Conservation (phyloP, 306 rosid genomes). For the Gleditsia sinensis region DNA sequence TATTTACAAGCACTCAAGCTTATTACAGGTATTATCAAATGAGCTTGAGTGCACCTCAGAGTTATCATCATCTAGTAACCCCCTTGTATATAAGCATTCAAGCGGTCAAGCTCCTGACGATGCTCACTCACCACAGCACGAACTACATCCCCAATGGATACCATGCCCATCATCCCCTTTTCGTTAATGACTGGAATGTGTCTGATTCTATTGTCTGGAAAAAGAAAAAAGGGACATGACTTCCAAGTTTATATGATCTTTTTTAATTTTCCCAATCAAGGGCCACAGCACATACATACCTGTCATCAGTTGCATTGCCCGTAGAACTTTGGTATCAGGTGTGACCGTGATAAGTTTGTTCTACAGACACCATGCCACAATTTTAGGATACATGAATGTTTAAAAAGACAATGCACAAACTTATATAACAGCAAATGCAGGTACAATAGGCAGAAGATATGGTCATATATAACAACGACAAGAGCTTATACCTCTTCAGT, state of each 20-base stretch:
- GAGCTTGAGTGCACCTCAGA: slow-evolving; percentile 31
- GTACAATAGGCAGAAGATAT: neutral
- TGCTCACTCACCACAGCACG: slow-evolving; percentile 98
- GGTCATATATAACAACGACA: neutral
- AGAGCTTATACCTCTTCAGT: slow-evolving; percentile 83
- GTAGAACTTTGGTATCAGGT: slow-evolving; percentile 82
- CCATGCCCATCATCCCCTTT: slow-evolving; percentile 90
- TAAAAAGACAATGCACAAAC: neutral
- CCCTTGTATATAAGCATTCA: slow-evolving; percentile 95
- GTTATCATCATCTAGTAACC: slow-evolving; percentile 73
- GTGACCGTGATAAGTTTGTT: slow-evolving; percentile 94
- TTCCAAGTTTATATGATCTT: slow-evolving; percentile 16
- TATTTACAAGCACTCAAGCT: slow-evolving; percentile 59
- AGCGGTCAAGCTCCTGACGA: slow-evolving; percentile 90
- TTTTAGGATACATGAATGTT: slow-evolving; percentile 30
- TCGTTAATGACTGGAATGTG: slow-evolving; percentile 90
- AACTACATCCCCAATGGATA: slow-evolving; percentile 97
- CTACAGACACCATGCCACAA: slow-evolving; percentile 44
- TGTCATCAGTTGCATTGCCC: slow-evolving; percentile 98
- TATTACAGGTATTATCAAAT: slow-evolving; percentile 49
- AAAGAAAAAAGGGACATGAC: slow-evolving; percentile 5
- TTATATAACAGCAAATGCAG: neutral
- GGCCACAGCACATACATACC: slow-evolving; percentile 48
- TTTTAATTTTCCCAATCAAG: neutral
- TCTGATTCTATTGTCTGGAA: slow-evolving; percentile 87